Evolutionary conservation across 371 early-diverging fungal species (phyloP).

Genomic region (Mucor velutinosus): DNA sequence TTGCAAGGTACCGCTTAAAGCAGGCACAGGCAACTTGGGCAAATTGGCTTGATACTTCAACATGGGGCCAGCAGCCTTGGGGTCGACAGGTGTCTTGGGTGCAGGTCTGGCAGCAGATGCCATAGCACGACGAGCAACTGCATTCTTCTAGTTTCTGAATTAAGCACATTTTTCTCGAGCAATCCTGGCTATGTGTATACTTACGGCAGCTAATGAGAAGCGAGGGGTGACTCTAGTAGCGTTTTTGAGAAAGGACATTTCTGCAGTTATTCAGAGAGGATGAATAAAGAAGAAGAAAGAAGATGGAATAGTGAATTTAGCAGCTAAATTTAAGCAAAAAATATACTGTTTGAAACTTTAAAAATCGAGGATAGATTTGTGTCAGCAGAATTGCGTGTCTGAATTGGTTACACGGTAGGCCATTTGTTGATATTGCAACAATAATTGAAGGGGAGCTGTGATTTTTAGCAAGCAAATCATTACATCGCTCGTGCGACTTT

Average conservation of each 20-base stretch:
- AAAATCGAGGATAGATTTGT: constrained; percentile 13
- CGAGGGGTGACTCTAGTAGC: constrained; percentile 17
- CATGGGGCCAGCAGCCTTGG: constrained; percentile 59
- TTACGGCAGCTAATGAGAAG: constrained; percentile 25
- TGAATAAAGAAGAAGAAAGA: constrained; percentile 9
- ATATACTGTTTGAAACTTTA: constrained; percentile 5
- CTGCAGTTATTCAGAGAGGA: neutral
- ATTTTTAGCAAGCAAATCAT: neutral
- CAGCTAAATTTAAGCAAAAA: constrained; percentile 9
- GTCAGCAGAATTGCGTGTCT: constrained; percentile 20
- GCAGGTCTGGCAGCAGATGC: constrained; percentile 12
- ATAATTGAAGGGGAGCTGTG: constrained; percentile 1
- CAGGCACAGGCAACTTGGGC: constrained; percentile 90
- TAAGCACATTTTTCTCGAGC: neutral
- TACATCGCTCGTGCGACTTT: constrained; percentile 1
- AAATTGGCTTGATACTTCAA: constrained; percentile 69
- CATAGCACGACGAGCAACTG: constrained; percentile 16
- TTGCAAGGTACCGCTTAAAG: constrained; percentile 76
- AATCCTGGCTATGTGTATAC: constrained; percentile 1
- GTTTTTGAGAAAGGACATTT: constrained; percentile 24
- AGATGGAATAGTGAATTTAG: constrained; percentile 4
- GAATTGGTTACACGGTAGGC: constrained; percentile 9
- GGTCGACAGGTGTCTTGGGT: constrained; percentile 52
- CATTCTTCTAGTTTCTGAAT: constrained; percentile 4
- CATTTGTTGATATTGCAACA: constrained; percentile 12